Evolutionary conservation across 176 grass and related monocot genomes (phyloP).

Genomic region (Canna indica): DNA sequence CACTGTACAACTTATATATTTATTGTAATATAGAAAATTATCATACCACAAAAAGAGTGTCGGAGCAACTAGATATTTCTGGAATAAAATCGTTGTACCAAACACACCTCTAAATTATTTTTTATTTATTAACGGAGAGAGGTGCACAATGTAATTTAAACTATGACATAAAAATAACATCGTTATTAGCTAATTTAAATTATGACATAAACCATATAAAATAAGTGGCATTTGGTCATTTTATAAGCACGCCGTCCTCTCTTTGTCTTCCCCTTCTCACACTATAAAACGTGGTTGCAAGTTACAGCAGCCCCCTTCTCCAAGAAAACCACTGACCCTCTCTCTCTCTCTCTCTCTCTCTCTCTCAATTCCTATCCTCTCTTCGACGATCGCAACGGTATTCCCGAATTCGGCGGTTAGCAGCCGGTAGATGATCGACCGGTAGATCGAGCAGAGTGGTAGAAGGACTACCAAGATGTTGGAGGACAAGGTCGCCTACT

Average conservation of each 20-base stretch:
- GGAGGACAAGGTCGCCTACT: slow-evolving; percentile 88
- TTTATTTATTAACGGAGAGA: no score
- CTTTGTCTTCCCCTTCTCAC: not conserved
- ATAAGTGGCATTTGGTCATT: not conserved
- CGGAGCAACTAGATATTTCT: no score
- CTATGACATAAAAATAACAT: no score
- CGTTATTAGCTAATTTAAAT: no score
- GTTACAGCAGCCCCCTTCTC: not conserved
- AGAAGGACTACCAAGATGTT: slow-evolving; percentile 39
- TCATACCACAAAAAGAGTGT: no score
- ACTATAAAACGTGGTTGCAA: not conserved
- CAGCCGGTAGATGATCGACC: not conserved
- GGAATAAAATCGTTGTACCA: no score
- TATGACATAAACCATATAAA: not conserved
- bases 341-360: not conserved
- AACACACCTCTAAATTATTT: no score
- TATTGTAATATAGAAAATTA: no score
- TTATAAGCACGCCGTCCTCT: not conserved
- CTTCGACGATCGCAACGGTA: not conserved
- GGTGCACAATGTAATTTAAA: no score
- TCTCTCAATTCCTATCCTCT: not conserved
- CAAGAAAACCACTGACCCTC: not conserved
- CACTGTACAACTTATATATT: no score
- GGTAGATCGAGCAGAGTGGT: not conserved
- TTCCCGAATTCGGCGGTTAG: not conserved